Percentiles rank a stretch among this genome's conserved stretches.
Conservation (phyloP, 1,139 yeast species). For the Sugiyamaella sp. region DNA sequence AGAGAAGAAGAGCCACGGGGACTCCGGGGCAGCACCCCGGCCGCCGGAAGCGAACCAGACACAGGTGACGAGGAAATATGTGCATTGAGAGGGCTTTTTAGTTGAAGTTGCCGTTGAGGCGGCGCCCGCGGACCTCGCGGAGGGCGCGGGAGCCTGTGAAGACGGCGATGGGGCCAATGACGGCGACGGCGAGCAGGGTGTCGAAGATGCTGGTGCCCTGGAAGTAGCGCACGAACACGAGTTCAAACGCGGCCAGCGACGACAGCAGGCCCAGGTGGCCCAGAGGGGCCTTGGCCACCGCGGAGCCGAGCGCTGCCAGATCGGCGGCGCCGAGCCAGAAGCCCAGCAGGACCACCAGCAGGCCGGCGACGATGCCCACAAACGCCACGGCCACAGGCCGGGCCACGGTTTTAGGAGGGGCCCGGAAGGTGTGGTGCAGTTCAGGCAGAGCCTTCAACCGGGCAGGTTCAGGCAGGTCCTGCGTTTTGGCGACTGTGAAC, state of each 20-base stretch:
- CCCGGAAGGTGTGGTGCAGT: conserved; percentile 67
- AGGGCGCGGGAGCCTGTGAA: conserved; percentile 72
- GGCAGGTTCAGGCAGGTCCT: conserved; percentile 23
- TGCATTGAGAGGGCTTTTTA: background rate
- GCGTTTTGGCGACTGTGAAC: conserved; percentile 25
- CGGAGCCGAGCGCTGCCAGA: conserved; percentile 29
- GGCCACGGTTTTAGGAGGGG: conserved; percentile 58
- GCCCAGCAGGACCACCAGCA: conserved; percentile 39
- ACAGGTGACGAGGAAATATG: background rate
- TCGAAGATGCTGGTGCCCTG: conserved; percentile 71
- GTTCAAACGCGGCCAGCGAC: conserved; percentile 62
- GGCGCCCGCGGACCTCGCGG: conserved; percentile 38
- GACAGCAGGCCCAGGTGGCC: conserved; percentile 51
- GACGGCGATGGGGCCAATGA: conserved; percentile 59
- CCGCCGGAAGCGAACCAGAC: conserved; percentile 9
- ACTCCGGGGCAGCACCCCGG: conserved; percentile 5
- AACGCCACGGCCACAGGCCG: conserved; percentile 59
- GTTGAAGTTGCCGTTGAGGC: conserved; percentile 30
- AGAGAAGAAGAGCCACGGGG: background rate
- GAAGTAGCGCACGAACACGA: conserved; percentile 67
- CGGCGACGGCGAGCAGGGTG: conserved; percentile 56
- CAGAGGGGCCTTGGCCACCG: conserved; percentile 43
- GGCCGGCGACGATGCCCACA: conserved; percentile 47
- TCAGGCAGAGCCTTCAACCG: conserved; percentile 57
- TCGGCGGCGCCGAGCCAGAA: conserved; percentile 33